These are phyloP conservation scores for Chaetoceros tenuissimus DNA, from an alignment of 108 stramenopile genomes.

Conservation along the genomic window DNA sequence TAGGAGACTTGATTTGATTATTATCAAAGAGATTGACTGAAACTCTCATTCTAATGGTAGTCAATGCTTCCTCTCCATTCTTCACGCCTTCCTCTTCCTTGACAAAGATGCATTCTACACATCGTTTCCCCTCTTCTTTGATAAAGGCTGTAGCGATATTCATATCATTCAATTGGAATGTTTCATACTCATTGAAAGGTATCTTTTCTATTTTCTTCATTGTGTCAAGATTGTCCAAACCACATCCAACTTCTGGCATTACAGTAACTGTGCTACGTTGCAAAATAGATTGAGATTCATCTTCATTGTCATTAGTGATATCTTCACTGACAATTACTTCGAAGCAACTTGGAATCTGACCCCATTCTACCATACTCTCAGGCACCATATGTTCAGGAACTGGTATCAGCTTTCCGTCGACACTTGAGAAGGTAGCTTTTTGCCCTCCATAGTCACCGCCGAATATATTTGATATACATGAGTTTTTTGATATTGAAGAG, in stretches of 20 bases:
- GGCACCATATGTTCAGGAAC: slow-evolving; percentile 65
- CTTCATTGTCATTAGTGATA: slow-evolving; percentile 1
- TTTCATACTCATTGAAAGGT: slow-evolving; percentile 3
- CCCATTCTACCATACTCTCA: slow-evolving; percentile 62
- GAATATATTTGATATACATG: slow-evolving; percentile 2
- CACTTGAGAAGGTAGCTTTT: slow-evolving; percentile 45
- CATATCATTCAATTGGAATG: not conserved
- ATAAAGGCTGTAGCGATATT: not conserved
- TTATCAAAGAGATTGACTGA: not conserved
- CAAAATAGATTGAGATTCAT: slow-evolving; percentile 9
- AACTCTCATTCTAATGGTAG: not conserved
- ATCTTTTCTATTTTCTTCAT: slow-evolving; percentile 31
- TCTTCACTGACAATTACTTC: slow-evolving; percentile 44
- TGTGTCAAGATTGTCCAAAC: slow-evolving; percentile 67
- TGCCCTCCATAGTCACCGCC: slow-evolving; percentile 76
- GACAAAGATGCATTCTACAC: not conserved
- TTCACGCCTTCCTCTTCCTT: not conserved
- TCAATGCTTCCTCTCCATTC: not conserved
- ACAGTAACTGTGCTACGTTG: slow-evolving; percentile 39
- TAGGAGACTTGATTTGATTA: slow-evolving; percentile 8
- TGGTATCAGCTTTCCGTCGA: slow-evolving; percentile 41
- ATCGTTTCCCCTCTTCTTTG: not conserved
- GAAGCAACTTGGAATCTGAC: slow-evolving; percentile 44
- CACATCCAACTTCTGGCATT: slow-evolving; percentile 68
- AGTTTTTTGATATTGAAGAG: too few species aligned